Evolutionary conservation across 23 red algal genomes (phyloP).

Genomic region (Gracilariopsis chorda): DNA sequence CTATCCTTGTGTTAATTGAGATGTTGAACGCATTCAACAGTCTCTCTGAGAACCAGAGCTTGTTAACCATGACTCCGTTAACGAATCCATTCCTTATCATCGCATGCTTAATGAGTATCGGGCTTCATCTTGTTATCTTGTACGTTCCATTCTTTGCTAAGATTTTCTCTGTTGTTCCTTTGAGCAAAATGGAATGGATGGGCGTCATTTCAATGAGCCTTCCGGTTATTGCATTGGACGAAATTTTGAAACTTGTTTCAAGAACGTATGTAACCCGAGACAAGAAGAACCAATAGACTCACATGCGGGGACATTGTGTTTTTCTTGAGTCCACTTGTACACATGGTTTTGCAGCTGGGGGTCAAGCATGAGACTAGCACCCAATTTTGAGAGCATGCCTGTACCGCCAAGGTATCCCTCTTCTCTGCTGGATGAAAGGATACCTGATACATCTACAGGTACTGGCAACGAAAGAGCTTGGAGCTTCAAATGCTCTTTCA

Average conservation of each 20-base stretch:
- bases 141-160: slow-evolving; percentile 91
- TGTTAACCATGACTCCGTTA: slow-evolving; percentile 73
- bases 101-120: slow-evolving; percentile 74
- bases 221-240: slow-evolving; percentile 92
- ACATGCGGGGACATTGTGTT: too few species aligned
- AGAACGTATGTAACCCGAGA: slow-evolving; percentile 37
- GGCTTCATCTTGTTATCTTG: slow-evolving; percentile 85
- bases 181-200: slow-evolving; percentile 81
- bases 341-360: too few species aligned
- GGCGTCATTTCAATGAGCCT: slow-evolving; percentile 76
- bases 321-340: too few species aligned
- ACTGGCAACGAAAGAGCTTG: too few species aligned
- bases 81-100: slow-evolving; percentile 88
- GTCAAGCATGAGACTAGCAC: too few species aligned
- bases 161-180: slow-evolving; percentile 87
- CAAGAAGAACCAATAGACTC: slow-evolving; percentile 64
- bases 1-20: slow-evolving; percentile 91
- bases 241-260: slow-evolving; percentile 86
- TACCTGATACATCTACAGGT: too few species aligned
- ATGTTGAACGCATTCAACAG: slow-evolving; percentile 99
- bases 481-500: too few species aligned
- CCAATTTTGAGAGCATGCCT: too few species aligned
- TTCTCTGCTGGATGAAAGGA: too few species aligned
- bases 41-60: slow-evolving; percentile 90
- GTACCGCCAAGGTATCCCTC: too few species aligned